Conservation (phyloP, 106 monocot species). For the Dendrobium nobile region DNA sequence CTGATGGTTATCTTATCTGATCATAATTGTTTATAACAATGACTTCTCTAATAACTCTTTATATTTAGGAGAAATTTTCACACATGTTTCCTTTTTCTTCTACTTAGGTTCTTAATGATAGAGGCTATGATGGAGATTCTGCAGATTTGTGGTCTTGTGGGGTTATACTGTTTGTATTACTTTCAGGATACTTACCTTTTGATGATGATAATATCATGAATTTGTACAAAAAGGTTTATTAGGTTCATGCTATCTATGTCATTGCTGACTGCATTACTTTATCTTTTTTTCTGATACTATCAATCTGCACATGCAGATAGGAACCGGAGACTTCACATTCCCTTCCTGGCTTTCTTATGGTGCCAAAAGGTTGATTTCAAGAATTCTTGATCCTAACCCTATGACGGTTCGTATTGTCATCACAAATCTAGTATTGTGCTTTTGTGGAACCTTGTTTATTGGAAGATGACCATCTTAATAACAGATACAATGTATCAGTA, state of each 20-base stretch:
- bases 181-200: conserved; percentile 94
- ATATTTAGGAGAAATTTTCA: neutral
- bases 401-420: conserved; percentile 44
- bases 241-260: neutral
- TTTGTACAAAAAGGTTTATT: conserved; percentile 70
- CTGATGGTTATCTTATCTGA: neutral
- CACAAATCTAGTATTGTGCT: neutral
- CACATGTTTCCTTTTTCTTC: neutral
- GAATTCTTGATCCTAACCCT: conserved; percentile 82
- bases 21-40: neutral
- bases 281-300: neutral
- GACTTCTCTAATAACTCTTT: neutral
- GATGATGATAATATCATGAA: conserved; percentile 80
- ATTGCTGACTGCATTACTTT: neutral
- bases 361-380: conserved; percentile 60
- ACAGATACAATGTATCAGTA: too few species aligned
- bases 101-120: conserved; percentile 55
- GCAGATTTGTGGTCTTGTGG: conserved; percentile 95
- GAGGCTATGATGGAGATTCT: conserved; percentile 82
- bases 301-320: conserved; percentile 42
- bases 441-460: neutral
- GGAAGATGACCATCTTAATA: neutral
- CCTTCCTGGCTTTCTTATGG: conserved; percentile 79
- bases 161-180: conserved; percentile 83
- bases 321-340: conserved; percentile 56